phyloP scores from a whole-genome alignment of 352 stramenopile genomes.

The Phytophthora multivora region DNA sequence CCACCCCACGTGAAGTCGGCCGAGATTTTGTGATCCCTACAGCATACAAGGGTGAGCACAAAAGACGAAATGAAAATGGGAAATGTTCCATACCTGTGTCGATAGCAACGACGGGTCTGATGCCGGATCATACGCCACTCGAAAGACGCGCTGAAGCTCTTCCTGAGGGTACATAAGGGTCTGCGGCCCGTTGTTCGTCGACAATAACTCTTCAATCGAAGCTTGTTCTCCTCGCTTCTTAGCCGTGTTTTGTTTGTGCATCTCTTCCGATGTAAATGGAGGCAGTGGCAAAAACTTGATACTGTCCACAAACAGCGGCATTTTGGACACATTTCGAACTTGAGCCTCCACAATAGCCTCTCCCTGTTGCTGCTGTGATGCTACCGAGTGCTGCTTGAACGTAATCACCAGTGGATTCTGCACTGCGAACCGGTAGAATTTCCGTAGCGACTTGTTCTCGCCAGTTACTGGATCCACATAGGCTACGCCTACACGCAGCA shows the following conservation, averaged over 20 bases:
- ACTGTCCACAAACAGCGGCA: slow-evolving; percentile 79
- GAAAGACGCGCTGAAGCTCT: slow-evolving; percentile 80
- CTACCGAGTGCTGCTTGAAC: slow-evolving; percentile 67
- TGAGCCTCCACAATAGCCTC: slow-evolving; percentile 78
- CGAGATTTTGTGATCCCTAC: slow-evolving; percentile 67
- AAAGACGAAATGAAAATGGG: neutral
- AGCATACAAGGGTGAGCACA: neutral
- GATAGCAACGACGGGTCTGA: slow-evolving; percentile 39
- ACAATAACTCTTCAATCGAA: slow-evolving; percentile 38
- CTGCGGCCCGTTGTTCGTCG: slow-evolving; percentile 35
- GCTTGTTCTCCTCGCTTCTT: slow-evolving; percentile 10
- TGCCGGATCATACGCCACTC: slow-evolving; percentile 46
- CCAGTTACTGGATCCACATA: slow-evolving; percentile 78
- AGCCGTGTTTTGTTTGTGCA: slow-evolving; percentile 10
- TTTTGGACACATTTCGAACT: slow-evolving; percentile 84
- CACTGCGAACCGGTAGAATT: slow-evolving; percentile 92
- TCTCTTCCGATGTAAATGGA: slow-evolving; percentile 63
- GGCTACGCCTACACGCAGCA: slow-evolving; percentile 79
- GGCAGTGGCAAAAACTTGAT: slow-evolving; percentile 74
- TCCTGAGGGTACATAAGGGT: slow-evolving; percentile 81
- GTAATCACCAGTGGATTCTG: slow-evolving; percentile 89
- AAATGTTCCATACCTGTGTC: slow-evolving; percentile 32
- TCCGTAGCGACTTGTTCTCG: slow-evolving; percentile 87
- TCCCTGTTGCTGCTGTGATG: slow-evolving; percentile 33
- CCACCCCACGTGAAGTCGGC: slow-evolving; percentile 81